These are phyloP conservation scores for Phoma herbarum DNA, from an alignment of 2,329 filamentous ascomycete species.

Conservation along the genomic window DNA sequence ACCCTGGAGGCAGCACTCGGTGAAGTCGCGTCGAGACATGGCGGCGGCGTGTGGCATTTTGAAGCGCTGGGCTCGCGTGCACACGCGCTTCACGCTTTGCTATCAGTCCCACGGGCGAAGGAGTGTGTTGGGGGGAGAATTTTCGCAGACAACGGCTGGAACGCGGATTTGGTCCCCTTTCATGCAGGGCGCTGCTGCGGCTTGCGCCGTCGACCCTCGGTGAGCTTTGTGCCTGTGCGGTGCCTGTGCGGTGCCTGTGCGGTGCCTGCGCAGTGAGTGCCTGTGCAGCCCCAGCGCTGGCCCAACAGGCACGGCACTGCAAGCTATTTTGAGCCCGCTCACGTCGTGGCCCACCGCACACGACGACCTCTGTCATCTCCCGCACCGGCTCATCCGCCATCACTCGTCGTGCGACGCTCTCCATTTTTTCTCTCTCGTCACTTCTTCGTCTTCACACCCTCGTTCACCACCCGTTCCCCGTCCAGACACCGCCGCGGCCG, in stretches of 20 bases:
- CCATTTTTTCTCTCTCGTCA: conserved; percentile 2
- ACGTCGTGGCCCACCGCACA: conserved; percentile 10
- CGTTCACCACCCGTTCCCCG: conserved; percentile 13
- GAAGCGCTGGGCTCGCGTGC: background rate
- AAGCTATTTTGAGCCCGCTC: conserved; percentile 15
- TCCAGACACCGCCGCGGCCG: conserved; percentile 3
- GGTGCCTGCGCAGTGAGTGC: background rate
- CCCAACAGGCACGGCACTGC: too few species aligned
- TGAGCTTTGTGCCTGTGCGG: background rate
- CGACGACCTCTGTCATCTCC: conserved; percentile 20
- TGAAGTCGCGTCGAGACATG: conserved; percentile 1
- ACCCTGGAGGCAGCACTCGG: background rate
- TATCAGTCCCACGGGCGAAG: background rate
- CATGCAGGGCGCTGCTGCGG: conserved; percentile 5
- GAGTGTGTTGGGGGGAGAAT: conserved; percentile 12
- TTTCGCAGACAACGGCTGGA: conserved; percentile 8
- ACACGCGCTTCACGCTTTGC: conserved; percentile 1
- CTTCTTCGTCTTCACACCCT: conserved; percentile 18
- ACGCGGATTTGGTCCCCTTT: background rate
- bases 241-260: too few species aligned
- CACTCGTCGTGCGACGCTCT: conserved; percentile 16
- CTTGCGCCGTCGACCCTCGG: background rate
- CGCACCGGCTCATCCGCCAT: conserved; percentile 21
- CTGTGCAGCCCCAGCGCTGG: background rate
- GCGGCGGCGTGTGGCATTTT: conserved; percentile 9